Conservation (phyloP, 2,329 filamentous ascomycete genomes). For the Cladosporium sp. region DNA sequence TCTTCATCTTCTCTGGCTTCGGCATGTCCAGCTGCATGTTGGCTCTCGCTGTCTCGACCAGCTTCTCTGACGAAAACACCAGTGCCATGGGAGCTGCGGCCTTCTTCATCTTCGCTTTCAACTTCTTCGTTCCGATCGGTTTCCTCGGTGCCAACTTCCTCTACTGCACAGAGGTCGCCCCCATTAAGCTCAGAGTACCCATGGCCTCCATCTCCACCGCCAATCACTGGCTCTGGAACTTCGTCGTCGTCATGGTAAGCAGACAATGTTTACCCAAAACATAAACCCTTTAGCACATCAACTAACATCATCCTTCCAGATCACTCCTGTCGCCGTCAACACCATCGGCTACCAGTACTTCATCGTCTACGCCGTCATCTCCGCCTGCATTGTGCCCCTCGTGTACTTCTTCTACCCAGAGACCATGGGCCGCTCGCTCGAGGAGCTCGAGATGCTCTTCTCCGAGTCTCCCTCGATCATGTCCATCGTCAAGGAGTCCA, state of each 20-base stretch:
- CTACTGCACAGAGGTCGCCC: constrained; percentile 37
- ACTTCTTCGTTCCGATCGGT: constrained; percentile 34
- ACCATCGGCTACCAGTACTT: constrained; percentile 24
- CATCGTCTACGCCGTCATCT: constrained; percentile 22
- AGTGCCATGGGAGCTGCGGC: constrained; percentile 28
- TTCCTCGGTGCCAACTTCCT: constrained; percentile 30
- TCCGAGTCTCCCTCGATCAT: constrained; percentile 23
- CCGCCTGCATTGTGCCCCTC: constrained; percentile 15
- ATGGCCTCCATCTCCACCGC: constrained; percentile 21
- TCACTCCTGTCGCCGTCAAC: constrained; percentile 35
- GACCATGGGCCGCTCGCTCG: constrained; percentile 43
- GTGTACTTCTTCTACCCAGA: constrained; percentile 50
- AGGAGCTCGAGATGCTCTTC: constrained; percentile 46
- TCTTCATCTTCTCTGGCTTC: constrained; percentile 47
- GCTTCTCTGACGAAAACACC: constrained; percentile 36
- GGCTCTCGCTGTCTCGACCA: constrained; percentile 55
- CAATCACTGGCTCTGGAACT: constrained; percentile 40
- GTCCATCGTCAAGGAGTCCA: constrained; percentile 18
- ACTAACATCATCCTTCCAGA: constrained; percentile 20
- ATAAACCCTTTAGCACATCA: neutral
- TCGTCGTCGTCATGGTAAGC: constrained; percentile 21
- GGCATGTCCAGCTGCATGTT: constrained; percentile 57
- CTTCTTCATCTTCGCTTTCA: constrained; percentile 36
- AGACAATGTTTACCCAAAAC: neutral
- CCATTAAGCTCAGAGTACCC: constrained; percentile 37